Evolutionary conservation across 768 basidiomycete genomes (phyloP).

Genomic region (Boletus subparvulus): DNA sequence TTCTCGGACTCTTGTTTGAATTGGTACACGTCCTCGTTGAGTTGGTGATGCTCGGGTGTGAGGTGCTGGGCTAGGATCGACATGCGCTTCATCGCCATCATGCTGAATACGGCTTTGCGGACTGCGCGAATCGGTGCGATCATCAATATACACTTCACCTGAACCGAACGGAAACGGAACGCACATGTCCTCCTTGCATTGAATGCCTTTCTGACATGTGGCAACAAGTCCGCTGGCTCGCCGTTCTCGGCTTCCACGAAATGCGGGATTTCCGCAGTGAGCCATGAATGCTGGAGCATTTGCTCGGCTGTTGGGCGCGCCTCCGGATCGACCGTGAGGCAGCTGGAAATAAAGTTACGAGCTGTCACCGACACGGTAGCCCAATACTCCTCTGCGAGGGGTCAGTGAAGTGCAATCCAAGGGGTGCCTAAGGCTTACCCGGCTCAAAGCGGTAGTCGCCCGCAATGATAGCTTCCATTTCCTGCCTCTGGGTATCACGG

Average conservation of each 20-base stretch:
- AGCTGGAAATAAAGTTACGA: slow-evolving; percentile 75
- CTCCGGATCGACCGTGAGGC: slow-evolving; percentile 82
- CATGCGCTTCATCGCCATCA: slow-evolving; percentile 85
- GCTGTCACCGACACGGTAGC: slow-evolving; percentile 79
- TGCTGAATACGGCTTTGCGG: slow-evolving; percentile 84
- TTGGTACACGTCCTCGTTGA: slow-evolving; percentile 59
- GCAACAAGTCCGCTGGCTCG: slow-evolving; percentile 74
- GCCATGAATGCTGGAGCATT: slow-evolving; percentile 65
- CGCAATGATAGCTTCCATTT: slow-evolving; percentile 93
- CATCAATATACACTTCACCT: slow-evolving; percentile 1
- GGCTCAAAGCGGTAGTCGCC: slow-evolving; percentile 94
- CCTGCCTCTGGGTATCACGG: slow-evolving; percentile 79
- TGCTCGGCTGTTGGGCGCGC: slow-evolving; percentile 77
- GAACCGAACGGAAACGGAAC: slow-evolving; percentile 29
- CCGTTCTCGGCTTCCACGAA: slow-evolving; percentile 61
- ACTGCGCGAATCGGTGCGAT: slow-evolving; percentile 43
- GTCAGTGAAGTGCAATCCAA: neutral
- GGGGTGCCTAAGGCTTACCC: slow-evolving; percentile 26
- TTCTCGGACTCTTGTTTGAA: slow-evolving; percentile 84
- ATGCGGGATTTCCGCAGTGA: slow-evolving; percentile 67
- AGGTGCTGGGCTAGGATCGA: slow-evolving; percentile 46
- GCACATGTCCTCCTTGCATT: slow-evolving; percentile 83
- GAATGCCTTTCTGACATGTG: slow-evolving; percentile 86
- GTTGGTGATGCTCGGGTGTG: slow-evolving; percentile 44
- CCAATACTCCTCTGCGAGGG: slow-evolving; percentile 74